Base-by-base conservation (phyloP, 2,329 filamentous ascomycete species). In the Penicillium crustosum region DNA sequence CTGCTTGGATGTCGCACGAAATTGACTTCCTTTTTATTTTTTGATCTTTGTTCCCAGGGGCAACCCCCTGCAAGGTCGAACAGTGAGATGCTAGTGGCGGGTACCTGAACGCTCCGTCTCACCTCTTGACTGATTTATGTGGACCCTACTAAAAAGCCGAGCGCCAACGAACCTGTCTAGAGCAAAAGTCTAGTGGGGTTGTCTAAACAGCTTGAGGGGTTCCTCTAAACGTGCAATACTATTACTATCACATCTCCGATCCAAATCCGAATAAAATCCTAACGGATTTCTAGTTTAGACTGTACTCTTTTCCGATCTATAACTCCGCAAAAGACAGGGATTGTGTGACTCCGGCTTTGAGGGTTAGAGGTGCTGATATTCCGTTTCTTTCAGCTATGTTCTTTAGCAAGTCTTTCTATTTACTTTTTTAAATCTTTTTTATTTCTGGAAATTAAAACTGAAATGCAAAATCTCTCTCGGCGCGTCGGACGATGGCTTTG, bases 41-140 rank as follows among this genome's bases (percentile, higher is more conserved):
- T 29, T n/a, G n/a, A 5, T 19, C 4, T 35, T 25, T 19, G 1
- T 8, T 15, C 25, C 27, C 21, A 55, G 38, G 35, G 29, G 36
- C 35, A 13, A 38, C 7, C 27, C 25, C 25, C 43, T 35, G 19
- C n/a, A 17, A 9, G 50, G 15, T 36, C 29, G 21, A 53, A 53
- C 17, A 31, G 7, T 33, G 33, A 35, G 33, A 35, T 35, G 6
- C 15, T 3, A 17, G 33, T 33, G 31, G 31, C 35, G 27, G 52
- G 44, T 55, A 50, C 36, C 36, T 43, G 51, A 48, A 31, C n/a
- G 51, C 23, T 41, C 36, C 23, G 44, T 33, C n/a, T 42, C 33
- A 27, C 25, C 15, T n/a, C 33, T 33, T 13, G n/a, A 19, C 8
- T 39, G 51, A 39, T 29, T 45, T 29, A 29, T 33, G 8, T 23